Percentiles rank a stretch among this genome's conserved stretches.
Evolutionary conservation across 345 rosid species (phyloP).

Genomic region (Odontarrhena argentea): DNA sequence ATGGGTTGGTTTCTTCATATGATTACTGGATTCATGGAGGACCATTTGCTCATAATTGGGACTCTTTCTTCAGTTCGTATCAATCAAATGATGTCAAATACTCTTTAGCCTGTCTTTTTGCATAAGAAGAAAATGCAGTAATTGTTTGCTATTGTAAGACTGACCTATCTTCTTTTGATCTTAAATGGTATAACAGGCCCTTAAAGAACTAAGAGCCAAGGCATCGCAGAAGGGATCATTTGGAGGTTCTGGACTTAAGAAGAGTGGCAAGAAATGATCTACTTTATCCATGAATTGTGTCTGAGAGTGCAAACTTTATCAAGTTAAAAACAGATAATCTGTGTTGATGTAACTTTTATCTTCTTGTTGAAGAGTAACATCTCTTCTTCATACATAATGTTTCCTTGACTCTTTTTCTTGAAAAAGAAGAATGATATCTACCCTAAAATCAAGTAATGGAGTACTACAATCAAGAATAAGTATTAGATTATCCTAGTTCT

Average conservation of each 20-base stretch:
- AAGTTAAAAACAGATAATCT: slow-evolving; percentile 25
- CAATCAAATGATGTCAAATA: background rate
- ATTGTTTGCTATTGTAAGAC: background rate
- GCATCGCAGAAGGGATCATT: slow-evolving; percentile 75
- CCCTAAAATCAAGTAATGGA: background rate
- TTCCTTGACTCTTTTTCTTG: slow-evolving; percentile 8
- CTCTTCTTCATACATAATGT: slow-evolving; percentile 21
- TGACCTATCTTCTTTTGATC: background rate
- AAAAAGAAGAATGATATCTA: slow-evolving; percentile 1
- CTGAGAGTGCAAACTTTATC: slow-evolving; percentile 25
- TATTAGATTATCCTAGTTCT: background rate
- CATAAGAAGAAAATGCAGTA: background rate
- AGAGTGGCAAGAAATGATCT: slow-evolving; percentile 79
- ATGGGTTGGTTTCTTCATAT: background rate
- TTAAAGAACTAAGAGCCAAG: slow-evolving; percentile 83
- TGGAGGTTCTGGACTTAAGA: slow-evolving; percentile 93
- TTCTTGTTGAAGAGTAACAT: slow-evolving; percentile 24
- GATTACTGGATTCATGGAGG: background rate
- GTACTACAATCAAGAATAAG: background rate
- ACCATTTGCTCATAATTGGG: background rate
- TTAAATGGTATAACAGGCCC: slow-evolving; percentile 54
- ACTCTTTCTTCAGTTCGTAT: background rate
- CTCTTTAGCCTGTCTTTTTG: background rate
- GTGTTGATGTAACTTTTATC: slow-evolving; percentile 38
- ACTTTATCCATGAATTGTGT: slow-evolving; percentile 17